phyloP scores from a whole-genome alignment of 306 rosid species.

The Alnus glutinosa region DNA sequence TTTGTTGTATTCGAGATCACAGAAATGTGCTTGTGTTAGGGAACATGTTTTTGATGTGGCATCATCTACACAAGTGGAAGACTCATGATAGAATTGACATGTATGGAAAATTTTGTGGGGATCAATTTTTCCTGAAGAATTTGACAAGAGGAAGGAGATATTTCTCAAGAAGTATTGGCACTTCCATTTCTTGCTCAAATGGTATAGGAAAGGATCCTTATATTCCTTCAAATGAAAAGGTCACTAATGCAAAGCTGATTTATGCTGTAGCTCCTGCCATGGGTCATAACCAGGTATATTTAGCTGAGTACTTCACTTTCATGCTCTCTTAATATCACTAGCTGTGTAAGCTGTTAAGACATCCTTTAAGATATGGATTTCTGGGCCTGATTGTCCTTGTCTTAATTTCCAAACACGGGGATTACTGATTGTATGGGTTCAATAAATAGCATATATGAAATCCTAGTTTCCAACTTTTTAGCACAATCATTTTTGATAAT shows the following conservation, averaged over 20 bases:
- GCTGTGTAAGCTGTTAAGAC: not conserved
- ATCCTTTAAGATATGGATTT: not conserved
- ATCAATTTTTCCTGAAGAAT: constrained; percentile 27
- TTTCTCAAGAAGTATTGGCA: constrained; percentile 24
- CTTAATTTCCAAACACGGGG: not conserved
- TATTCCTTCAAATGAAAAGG: constrained; percentile 33
- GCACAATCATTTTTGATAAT: not conserved
- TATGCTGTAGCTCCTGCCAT: constrained; percentile 88
- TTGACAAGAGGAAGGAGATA: constrained; percentile 20
- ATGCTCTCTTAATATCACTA: too few species aligned
- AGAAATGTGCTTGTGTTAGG: constrained; percentile 41
- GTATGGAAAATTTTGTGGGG: constrained; percentile 16
- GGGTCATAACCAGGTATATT: constrained; percentile 87
- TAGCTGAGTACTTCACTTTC: constrained; percentile 1
- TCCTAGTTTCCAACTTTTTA: not conserved
- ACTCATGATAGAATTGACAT: constrained; percentile 6
- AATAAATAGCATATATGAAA: not conserved
- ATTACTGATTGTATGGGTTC: constrained; percentile 4
- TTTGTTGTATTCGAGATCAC: not conserved
- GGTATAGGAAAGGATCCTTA: constrained; percentile 24
- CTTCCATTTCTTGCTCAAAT: constrained; percentile 39
- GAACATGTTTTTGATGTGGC: constrained; percentile 33
- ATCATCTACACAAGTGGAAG: constrained; percentile 35
- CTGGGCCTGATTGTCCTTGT: not conserved
- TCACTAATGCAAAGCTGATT: constrained; percentile 54